These are phyloP conservation scores for Lablab purpureus DNA, from an alignment of 306 rosid species.

Conservation along the genomic window DNA sequence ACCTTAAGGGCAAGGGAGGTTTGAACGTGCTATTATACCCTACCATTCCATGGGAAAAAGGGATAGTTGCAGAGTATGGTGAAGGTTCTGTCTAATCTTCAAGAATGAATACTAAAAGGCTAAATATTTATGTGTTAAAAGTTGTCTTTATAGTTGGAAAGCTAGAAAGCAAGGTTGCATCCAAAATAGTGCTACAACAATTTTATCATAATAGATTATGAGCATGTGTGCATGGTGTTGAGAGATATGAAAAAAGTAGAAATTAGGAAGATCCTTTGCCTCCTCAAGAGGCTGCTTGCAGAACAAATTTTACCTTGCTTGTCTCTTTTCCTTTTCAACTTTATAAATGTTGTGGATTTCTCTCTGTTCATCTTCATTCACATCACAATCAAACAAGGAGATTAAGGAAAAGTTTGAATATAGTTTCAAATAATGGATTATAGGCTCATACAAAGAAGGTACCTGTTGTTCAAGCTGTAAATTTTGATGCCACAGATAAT, in stretches of 20 bases:
- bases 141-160: background rate
- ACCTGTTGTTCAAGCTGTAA: slow-evolving; percentile 4
- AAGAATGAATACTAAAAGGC: background rate
- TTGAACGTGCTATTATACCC: slow-evolving; percentile 43
- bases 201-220: slow-evolving; percentile 39
- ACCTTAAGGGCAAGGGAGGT: no score
- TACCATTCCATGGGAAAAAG: slow-evolving; percentile 24
- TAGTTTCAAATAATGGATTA: slow-evolving; percentile 46
- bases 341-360: slow-evolving; percentile 17
- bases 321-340: slow-evolving; percentile 49
- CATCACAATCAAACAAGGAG: slow-evolving; percentile 11
- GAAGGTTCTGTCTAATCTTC: slow-evolving; percentile 14
- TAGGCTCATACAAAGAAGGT: slow-evolving; percentile 53
- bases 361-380: slow-evolving; percentile 38
- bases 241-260: background rate
- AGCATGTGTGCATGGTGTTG: slow-evolving; percentile 31
- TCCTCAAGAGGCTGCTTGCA: slow-evolving; percentile 52
- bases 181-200: slow-evolving; percentile 46
- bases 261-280: slow-evolving; percentile 58
- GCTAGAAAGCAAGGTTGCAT: slow-evolving; percentile 24
- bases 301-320: slow-evolving; percentile 60
- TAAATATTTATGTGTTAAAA: slow-evolving; percentile 31
- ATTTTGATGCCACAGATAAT: background rate
- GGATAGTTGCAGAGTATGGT: slow-evolving; percentile 20
- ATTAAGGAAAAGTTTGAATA: background rate